A percentile compares a stretch with the other conserved stretches of the same genome.
phyloP scores from a whole-genome alignment of 768 basidiomycete species.

The Chiua virens region DNA sequence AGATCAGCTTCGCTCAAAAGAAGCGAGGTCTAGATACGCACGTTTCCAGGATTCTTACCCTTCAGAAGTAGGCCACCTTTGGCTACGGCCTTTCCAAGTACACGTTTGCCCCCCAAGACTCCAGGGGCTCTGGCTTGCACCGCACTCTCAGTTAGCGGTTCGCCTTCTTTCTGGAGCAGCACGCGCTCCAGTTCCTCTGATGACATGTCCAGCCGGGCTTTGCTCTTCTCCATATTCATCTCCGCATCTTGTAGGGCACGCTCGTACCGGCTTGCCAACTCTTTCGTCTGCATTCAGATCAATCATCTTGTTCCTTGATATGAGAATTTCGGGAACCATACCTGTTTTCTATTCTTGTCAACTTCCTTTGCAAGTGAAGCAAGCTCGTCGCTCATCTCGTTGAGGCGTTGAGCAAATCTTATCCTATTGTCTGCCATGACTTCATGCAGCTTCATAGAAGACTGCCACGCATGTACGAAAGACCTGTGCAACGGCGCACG shows the following conservation, averaged over 20 bases:
- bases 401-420: constrained; percentile 80
- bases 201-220: constrained; percentile 78
- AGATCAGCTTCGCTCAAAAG: constrained; percentile 6
- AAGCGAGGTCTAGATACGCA: constrained; percentile 29
- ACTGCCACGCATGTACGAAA: constrained; percentile 86
- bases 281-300: constrained; percentile 70
- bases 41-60: constrained; percentile 90
- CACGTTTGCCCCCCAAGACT: constrained; percentile 71
- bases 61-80: constrained; percentile 89
- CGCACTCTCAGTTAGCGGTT: constrained; percentile 79
- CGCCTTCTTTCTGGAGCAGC: constrained; percentile 92
- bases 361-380: constrained; percentile 83
- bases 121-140: constrained; percentile 60
- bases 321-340: constrained; percentile 30
- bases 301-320: not conserved
- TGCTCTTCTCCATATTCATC: constrained; percentile 81
- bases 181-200: constrained; percentile 95
- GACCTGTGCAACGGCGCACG: constrained; percentile 22
- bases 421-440: constrained; percentile 86
- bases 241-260: constrained; percentile 87
- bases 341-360: constrained; percentile 91
- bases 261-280: constrained; percentile 86
- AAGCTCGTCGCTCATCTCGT: constrained; percentile 98
- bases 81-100: constrained; percentile 86
- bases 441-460: constrained; percentile 86